Evolutionary conservation across 345 rosid species (phyloP), one percentile per base, ranked within the genome.

Genomic region (Populus simonii): DNA sequence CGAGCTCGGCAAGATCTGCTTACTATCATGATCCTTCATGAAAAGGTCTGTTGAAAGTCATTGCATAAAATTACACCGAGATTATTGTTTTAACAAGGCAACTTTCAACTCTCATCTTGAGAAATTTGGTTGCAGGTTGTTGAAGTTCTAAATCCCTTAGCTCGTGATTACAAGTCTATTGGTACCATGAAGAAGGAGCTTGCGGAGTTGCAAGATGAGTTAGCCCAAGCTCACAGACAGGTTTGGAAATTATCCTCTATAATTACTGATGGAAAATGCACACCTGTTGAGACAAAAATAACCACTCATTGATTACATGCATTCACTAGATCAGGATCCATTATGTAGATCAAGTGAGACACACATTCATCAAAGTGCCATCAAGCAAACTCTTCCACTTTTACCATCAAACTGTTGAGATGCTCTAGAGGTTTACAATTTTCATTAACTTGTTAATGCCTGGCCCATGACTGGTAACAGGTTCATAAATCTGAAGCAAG

Each of bases 401-500:
- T 55, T 43, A 73, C 31, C n/a, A 18, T 65, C 61, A 70, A 22
- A 43, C 17, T 66, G 31, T 47, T 29, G 18, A 51, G 68, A 33
- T 72, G 47, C 63, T 57, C 29, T 76, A 49, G 66, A 17, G 35
- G 53, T 45, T 31, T 68, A 6, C 18, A 29, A 66, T 68, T 29
- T 62, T 68, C 73, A 59, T 82, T 57, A 59, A n/a, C 36, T 23
- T 79, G 69, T 43, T 80, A 23, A n/a, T 53, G 61, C 51, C 72
- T 80, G 77, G 25, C 74, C 6, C 29, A 5, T 71, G 83, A 63
- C 71, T 73, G 49, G 77, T 73, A 66, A 87, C 91, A 95, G 99
- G 98, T 96, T 83, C 99, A 93, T 84, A 85, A 92, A 80, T 96
- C 99, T 59, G 99, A 96, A 85, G 99, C 94, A 73, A 91, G 98